Evolutionary conservation across 2,329 filamentous ascomycete species (phyloP), one percentile per base, ranked within the genome.

Genomic region (Fusarium nelsonii): DNA sequence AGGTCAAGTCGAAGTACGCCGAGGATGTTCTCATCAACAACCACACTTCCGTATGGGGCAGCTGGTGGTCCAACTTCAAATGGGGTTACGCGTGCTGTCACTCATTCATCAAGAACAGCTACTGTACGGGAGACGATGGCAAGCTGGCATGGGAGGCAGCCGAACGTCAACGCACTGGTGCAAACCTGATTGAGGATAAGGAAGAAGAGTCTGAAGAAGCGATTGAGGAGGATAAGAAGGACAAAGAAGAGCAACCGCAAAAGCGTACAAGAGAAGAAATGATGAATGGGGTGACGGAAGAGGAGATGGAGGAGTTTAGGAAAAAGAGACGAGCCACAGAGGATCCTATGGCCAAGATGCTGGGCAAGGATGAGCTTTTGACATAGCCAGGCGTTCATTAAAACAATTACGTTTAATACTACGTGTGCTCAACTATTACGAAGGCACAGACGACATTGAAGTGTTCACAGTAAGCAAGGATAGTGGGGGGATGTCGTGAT

Each of bases 21-120:
- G 96, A 99, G 76, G 93, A 99, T 74, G 85, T 97, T 1, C 83
- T 92, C 55, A 87, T 91, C 78, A 95, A 97, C 82, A 99, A 99
- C 76, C 96, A 99, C 81, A 93, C 89, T 4, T 91, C 91, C 0
- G 91, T 97, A 4, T 99, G 94, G 92, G 96, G 96, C 49, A 97
- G 94, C 75, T 99, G 96, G 96, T 99, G 96, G 96, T 88, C 90
- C 54, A 90, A 93, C 76, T 98, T 97, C 81, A 88, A 91, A 79
- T 99, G 96, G 96, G 96, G 96, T 2, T 99, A 97, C 79, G 88
- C 92, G 23, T 99, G 96, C 79, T 99, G 96, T 83, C 94, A 97
- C 78, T 97, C 94, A 0, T 91, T 90, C 23, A 88, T 97, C 67
- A 97, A 97, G 81, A 98, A 99, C 80, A 97, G 94, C 75, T 99